These are phyloP conservation scores for Rhynchospora pubera DNA, from an alignment of 176 grass and related monocot species.

Conservation along the genomic window DNA sequence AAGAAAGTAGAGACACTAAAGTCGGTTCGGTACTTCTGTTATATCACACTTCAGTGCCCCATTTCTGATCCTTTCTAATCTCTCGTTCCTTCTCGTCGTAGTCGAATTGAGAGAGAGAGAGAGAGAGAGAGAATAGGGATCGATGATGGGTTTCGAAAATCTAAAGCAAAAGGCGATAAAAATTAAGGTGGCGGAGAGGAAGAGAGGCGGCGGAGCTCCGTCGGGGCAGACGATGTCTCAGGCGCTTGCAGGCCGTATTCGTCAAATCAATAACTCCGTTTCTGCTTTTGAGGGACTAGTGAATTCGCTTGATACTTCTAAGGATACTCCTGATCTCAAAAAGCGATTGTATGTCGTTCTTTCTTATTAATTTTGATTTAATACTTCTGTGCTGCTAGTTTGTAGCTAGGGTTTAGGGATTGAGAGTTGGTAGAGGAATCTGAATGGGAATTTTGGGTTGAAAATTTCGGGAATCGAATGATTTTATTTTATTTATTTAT, in stretches of 20 bases:
- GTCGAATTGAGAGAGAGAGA: background rate
- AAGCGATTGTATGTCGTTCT: conserved; percentile 34
- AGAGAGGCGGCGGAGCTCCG: conserved; percentile 12
- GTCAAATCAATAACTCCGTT: conserved; percentile 63
- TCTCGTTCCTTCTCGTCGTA: conserved; percentile 10
- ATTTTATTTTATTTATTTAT: no score
- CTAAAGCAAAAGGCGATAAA: conserved; percentile 51
- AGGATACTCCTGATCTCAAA: conserved; percentile 38
- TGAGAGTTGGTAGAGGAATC: background rate
- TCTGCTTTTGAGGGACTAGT: conserved; percentile 40
- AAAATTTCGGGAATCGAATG: background rate
- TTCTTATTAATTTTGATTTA: background rate
- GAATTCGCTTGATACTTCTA: conserved; percentile 58
- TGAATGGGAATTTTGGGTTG: conserved; percentile 1
- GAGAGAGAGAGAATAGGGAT: background rate
- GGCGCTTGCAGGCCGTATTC: conserved; percentile 39
- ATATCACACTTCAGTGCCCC: no score
- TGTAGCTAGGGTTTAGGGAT: background rate
- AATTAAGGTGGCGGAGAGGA: conserved; percentile 5
- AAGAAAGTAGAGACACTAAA: background rate
- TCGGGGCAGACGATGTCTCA: conserved; percentile 19
- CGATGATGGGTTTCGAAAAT: conserved; percentile 77
- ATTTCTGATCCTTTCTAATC: background rate
- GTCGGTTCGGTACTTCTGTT: no score
- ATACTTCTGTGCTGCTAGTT: background rate